phyloP scores from a whole-genome alignment of 495 filamentous ascomycete genomes.

The Sphaerosporella brunnea region DNA sequence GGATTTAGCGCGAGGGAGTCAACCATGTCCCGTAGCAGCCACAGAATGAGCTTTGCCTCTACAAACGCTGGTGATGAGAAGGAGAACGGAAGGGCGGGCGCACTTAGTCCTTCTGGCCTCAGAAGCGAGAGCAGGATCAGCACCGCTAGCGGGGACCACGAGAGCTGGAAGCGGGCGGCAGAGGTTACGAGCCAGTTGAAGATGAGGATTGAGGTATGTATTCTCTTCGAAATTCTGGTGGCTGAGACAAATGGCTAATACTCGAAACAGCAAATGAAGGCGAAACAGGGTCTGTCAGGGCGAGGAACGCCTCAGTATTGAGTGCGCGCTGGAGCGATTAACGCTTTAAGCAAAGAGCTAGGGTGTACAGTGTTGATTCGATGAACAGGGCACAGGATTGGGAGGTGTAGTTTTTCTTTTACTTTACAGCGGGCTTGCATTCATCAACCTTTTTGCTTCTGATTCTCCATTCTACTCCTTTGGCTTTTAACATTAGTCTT shows the following conservation, averaged over 20 bases:
- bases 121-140: conserved; percentile 26
- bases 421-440: background rate
- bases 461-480: background rate
- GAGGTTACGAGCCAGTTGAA: conserved; percentile 97
- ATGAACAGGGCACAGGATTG: too few species aligned
- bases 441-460: background rate
- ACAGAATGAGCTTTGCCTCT: conserved; percentile 51
- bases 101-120: conserved; percentile 18
- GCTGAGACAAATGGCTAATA: background rate
- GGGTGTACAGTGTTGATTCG: background rate
- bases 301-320: conserved; percentile 9
- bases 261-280: conserved; percentile 21
- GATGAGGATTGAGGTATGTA: conserved; percentile 61
- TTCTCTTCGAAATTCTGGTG: conserved; percentile 16
- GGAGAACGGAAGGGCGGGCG: conserved; percentile 41
- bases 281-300: conserved; percentile 26
- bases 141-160: conserved; percentile 37
- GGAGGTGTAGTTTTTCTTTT: too few species aligned
- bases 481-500: too few species aligned
- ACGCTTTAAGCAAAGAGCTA: too few species aligned
- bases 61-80: conserved; percentile 55
- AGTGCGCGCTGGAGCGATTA: background rate
- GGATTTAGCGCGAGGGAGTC: background rate
- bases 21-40: background rate
- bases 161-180: conserved; percentile 96